Evolutionary conservation across 345 rosid genomes (phyloP).

Genomic region (Euphorbia pulcherrima): DNA sequence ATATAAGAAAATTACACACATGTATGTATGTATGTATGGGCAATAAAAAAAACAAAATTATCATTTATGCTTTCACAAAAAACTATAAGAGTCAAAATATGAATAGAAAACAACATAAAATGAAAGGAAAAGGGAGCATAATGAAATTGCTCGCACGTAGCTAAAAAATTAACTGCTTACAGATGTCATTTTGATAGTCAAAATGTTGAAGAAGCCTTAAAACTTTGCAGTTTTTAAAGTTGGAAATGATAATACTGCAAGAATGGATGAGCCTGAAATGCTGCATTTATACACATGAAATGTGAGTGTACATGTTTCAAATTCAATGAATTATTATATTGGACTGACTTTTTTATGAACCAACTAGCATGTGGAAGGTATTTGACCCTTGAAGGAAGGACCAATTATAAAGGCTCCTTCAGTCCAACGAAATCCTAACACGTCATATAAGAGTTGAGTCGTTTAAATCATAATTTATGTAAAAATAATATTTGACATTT

Average conservation of each 20-base stretch:
- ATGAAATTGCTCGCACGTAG: constrained; percentile 1
- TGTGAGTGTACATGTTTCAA: neutral
- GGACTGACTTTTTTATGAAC: constrained; percentile 6
- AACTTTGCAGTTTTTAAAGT: neutral
- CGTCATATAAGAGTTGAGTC: neutral
- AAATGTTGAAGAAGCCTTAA: neutral
- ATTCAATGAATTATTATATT: neutral
- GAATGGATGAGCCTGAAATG: neutral
- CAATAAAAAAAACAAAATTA: too few species aligned
- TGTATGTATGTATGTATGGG: too few species aligned
- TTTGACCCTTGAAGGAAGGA: neutral
- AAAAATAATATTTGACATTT: neutral
- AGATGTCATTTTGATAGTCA: constrained; percentile 11
- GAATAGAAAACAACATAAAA: neutral
- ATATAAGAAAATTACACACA: too few species aligned
- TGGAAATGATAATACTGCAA: neutral
- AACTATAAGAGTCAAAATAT: neutral
- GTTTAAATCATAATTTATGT: too few species aligned
- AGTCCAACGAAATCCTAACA: neutral
- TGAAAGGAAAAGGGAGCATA: neutral
- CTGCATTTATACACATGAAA: neutral
- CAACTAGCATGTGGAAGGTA: constrained; percentile 11
- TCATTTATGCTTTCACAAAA: neutral
- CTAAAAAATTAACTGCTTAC: too few species aligned
- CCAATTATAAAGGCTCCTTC: neutral